A percentile compares a stretch with the other conserved stretches of the same genome.
Evolutionary conservation across 306 rosid genomes (phyloP).

Genomic region (Cucumis hystrix): DNA sequence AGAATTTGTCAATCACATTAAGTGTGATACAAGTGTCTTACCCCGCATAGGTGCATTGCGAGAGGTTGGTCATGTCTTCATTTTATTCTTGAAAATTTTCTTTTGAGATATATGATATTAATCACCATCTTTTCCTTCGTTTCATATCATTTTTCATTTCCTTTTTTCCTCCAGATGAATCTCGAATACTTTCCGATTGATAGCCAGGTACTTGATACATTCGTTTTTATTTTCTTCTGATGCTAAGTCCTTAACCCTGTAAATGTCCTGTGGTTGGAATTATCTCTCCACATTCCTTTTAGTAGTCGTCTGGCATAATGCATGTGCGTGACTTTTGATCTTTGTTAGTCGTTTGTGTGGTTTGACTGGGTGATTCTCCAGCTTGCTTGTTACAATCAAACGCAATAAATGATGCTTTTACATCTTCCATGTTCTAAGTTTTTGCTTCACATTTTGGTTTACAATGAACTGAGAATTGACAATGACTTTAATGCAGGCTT

Average conservation of each 20-base stretch:
- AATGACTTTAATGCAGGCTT: conserved; percentile 40
- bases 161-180: conserved; percentile 63
- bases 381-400: background rate
- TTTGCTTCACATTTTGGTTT: background rate
- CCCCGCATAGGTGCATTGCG: conserved; percentile 88
- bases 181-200: conserved; percentile 85
- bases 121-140: background rate
- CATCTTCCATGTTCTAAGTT: background rate
- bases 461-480: background rate
- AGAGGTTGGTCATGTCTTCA: conserved; percentile 43
- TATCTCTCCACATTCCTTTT: background rate
- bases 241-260: background rate
- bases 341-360: background rate
- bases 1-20: conserved; percentile 74
- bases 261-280: background rate
- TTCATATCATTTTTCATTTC: background rate
- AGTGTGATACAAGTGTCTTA: conserved; percentile 79
- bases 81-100: background rate
- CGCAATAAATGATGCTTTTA: background rate
- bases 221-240: conserved; percentile 1
- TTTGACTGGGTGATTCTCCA: background rate
- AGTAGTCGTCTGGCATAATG: background rate
- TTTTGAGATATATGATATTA: conserved; percentile 9
- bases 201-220: conserved; percentile 51
- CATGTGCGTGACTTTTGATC: background rate